Percentiles rank a stretch among this genome's conserved stretches.
These are phyloP conservation scores for Schizosaccharomyces versatilis DNA, from an alignment of 1,139 yeast genomes.

Conservation along the genomic window DNA sequence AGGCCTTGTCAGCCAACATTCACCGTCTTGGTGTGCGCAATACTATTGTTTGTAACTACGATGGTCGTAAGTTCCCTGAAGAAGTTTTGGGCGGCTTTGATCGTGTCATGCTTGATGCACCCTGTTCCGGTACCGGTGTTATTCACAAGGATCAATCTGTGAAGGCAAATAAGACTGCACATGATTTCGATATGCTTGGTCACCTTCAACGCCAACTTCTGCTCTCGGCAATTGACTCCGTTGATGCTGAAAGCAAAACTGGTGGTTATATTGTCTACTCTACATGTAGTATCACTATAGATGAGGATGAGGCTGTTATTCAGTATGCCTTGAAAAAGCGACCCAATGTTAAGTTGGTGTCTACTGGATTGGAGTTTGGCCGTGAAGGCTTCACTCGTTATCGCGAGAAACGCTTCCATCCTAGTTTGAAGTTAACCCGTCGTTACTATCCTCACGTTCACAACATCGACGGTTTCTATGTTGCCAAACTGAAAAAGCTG, in stretches of 20 bases:
- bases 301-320: conserved; percentile 96
- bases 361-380: conserved; percentile 83
- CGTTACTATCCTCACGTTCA: conserved; percentile 96
- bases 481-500: conserved; percentile 83
- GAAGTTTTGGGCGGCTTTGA: conserved; percentile 96
- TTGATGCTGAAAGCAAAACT: conserved; percentile 70
- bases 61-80: conserved; percentile 94
- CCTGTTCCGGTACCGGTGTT: conserved; percentile 99
- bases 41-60: conserved; percentile 90
- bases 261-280: conserved; percentile 94
- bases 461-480: conserved; percentile 94
- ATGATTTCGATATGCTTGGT: conserved; percentile 90
- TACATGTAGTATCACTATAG: conserved; percentile 94
- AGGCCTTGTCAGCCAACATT: conserved; percentile 86
- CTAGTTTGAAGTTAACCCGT: conserved; percentile 57
- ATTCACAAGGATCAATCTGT: conserved; percentile 93
- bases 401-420: conserved; percentile 79
- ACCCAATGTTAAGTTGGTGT: conserved; percentile 87
- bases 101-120: conserved; percentile 86
- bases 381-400: conserved; percentile 84
- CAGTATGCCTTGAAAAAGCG: conserved; percentile 91
- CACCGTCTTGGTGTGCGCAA: conserved; percentile 93
- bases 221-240: conserved; percentile 89
- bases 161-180: conserved; percentile 79
- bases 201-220: conserved; percentile 86